Evolutionary conservation across 1,139 yeast genomes (phyloP), one percentile per base, ranked within the genome.

Genomic region (Zygosaccharomyces pseudobailii): DNA sequence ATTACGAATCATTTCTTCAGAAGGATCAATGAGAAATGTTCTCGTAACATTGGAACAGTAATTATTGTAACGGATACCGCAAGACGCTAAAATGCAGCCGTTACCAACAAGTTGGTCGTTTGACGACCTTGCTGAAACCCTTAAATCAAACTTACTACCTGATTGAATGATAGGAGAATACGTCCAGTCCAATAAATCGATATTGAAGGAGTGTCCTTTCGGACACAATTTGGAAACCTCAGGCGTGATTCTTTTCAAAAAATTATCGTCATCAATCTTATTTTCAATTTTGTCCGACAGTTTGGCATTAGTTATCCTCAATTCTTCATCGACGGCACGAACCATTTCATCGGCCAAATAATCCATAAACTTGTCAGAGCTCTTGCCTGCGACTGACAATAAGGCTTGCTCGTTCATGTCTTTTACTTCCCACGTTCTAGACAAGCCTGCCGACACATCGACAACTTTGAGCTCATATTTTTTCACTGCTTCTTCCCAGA

Each of bases 81-180:
- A 71, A 3, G 95, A 83, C 8, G 96, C 79, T 57, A 89, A 70
- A 45, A 92, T 89, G 32, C 87, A 89, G 19, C 96, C 95, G 36
- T 85, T 85, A 9, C 86, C 85, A 36, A 76, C 76, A 50, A 90
- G 74, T 55, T 75, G 76, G 44, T 80, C 79, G 51, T 81, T 78
- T 46, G 79, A 78, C 0, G 95, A 84, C 55, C 82, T 78, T 1
- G 96, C 96, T 54, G 94, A 84, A 40, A 95, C 94, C 59, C 78
- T 84, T 62, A 90, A 73, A 65, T 89, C 96, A 63, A 82, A 90
- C 46, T 82, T 81, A 37, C 88, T 89, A 45, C 95, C 95, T 58
- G 95, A 84, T 69, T 90, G 96, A 50, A 92, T 77, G 48, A 88
- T 86, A 27, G 98, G 97, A 41, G 89, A 81, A 67, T 88, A 89